Evolutionary conservation across 257 asterid genomes (phyloP).

Genomic region (Petunia secreta): DNA sequence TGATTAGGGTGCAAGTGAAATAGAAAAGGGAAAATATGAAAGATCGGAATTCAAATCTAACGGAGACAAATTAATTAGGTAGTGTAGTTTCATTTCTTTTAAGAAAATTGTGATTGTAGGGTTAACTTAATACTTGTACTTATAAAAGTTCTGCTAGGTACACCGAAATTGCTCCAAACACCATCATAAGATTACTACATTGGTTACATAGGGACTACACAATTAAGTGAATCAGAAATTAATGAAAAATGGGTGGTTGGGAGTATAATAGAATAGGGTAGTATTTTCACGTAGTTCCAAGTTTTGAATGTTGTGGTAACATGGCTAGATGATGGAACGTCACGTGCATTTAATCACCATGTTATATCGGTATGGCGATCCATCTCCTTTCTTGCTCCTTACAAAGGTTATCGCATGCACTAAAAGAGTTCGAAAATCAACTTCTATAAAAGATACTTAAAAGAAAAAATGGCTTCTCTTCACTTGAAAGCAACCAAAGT

Average conservation of each 20-base stretch:
- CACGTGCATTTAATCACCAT: slow-evolving; percentile 22
- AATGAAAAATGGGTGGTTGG: not conserved
- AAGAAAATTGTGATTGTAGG: no score
- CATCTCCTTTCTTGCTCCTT: slow-evolving; percentile 1
- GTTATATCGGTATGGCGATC: slow-evolving; percentile 18
- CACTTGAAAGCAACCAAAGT: not conserved
- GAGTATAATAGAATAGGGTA: not conserved
- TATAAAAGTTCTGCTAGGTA: no score
- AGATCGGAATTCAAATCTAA: no score
- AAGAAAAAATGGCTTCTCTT: not conserved
- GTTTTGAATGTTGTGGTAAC: slow-evolving; percentile 3
- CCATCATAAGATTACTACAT: no score
- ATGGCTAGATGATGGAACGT: slow-evolving; percentile 23
- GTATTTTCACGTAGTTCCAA: slow-evolving; percentile 17
- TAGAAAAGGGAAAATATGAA: no score
- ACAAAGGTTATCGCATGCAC: not conserved
- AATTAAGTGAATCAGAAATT: not conserved
- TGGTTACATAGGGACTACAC: not conserved
- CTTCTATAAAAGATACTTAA: not conserved
- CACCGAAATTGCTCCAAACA: no score
- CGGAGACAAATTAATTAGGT: no score
- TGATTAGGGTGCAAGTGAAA: not conserved
- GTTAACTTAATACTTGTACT: no score
- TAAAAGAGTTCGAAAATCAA: not conserved
- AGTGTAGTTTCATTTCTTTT: no score